Percentiles rank a stretch among this genome's conserved stretches.
These are phyloP conservation scores for Otatea glauca DNA, from an alignment of 176 grass and related monocot genomes.

Conservation along the genomic window DNA sequence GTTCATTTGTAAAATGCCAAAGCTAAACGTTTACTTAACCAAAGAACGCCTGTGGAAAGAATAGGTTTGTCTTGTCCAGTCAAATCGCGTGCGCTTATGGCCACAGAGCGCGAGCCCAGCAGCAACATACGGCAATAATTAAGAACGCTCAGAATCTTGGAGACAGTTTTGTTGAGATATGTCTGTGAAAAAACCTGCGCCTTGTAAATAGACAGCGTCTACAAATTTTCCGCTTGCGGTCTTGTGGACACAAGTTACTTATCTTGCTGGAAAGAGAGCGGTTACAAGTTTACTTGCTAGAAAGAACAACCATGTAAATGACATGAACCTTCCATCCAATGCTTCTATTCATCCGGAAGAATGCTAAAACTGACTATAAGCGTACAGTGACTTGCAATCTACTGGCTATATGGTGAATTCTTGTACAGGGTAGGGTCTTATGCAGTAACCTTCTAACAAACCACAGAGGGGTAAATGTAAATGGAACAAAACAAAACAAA, in stretches of 20 bases:
- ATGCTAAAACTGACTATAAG: conserved; percentile 13
- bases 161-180: conserved; percentile 36
- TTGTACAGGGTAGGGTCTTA: conserved; percentile 9
- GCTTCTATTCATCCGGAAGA: conserved; percentile 7
- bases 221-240: conserved; percentile 7
- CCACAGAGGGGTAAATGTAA: background rate
- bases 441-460: conserved; percentile 11
- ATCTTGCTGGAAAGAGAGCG: background rate
- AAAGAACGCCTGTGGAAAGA: conserved; percentile 24
- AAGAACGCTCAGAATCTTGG: conserved; percentile 33
- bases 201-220: background rate
- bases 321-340: conserved; percentile 46
- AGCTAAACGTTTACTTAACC: conserved; percentile 27
- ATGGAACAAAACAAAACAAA: background rate
- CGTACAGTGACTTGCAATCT: conserved; percentile 38
- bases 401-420: conserved; percentile 6
- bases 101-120: background rate
- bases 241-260: background rate
- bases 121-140: conserved; percentile 27
- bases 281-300: conserved; percentile 24
- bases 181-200: conserved; percentile 18
- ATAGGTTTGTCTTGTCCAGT: conserved; percentile 24
- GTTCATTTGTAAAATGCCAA: background rate
- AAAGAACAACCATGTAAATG: conserved; percentile 30
- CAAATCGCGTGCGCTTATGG: conserved; percentile 5